Percentiles rank a stretch among this genome's conserved stretches.
Conservation (phyloP, 2,329 filamentous ascomycete genomes). For the Diplodia intermedia region DNA sequence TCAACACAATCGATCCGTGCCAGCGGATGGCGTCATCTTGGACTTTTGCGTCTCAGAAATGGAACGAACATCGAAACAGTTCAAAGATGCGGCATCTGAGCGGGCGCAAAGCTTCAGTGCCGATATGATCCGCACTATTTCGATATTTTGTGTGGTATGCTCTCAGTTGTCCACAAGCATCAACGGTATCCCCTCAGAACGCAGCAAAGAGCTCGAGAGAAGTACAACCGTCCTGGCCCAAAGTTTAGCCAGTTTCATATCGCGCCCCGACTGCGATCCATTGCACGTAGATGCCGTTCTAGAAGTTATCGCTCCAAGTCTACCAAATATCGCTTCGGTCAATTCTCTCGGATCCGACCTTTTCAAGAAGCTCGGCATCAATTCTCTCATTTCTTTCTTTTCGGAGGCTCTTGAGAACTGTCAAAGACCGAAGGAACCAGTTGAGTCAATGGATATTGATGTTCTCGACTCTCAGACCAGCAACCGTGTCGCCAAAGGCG, state of each 20-base stretch:
- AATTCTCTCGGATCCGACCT: constrained; percentile 33
- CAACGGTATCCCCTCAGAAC: constrained; percentile 34
- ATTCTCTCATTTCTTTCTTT: constrained; percentile 43
- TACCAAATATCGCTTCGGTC: constrained; percentile 42
- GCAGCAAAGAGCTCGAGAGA: constrained; percentile 37
- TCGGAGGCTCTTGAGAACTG: constrained; percentile 43
- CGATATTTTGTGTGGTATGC: constrained; percentile 56
- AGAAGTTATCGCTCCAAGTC: constrained; percentile 44
- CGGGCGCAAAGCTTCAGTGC: constrained; percentile 55
- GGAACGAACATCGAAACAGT: constrained; percentile 54
- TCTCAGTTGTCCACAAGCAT: constrained; percentile 37
- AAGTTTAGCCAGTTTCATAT: constrained; percentile 46
- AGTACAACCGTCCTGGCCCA: constrained; percentile 40
- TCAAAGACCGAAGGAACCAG: constrained; percentile 38
- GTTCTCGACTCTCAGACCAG: constrained; percentile 68
- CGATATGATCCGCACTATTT: constrained; percentile 59
- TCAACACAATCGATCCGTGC: constrained; percentile 10
- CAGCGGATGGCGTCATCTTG: constrained; percentile 42
- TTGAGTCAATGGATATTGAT: constrained; percentile 72
- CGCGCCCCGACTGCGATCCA: constrained; percentile 49
- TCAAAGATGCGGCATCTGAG: constrained; percentile 52
- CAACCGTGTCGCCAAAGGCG: constrained; percentile 48
- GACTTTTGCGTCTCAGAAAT: constrained; percentile 56
- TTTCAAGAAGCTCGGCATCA: constrained; percentile 44
- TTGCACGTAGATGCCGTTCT: constrained; percentile 54